Percentiles rank a stretch among this genome's conserved stretches.
These are phyloP conservation scores for Hypoxylon trugodes DNA, from an alignment of 495 filamentous ascomycete species.

Conservation along the genomic window DNA sequence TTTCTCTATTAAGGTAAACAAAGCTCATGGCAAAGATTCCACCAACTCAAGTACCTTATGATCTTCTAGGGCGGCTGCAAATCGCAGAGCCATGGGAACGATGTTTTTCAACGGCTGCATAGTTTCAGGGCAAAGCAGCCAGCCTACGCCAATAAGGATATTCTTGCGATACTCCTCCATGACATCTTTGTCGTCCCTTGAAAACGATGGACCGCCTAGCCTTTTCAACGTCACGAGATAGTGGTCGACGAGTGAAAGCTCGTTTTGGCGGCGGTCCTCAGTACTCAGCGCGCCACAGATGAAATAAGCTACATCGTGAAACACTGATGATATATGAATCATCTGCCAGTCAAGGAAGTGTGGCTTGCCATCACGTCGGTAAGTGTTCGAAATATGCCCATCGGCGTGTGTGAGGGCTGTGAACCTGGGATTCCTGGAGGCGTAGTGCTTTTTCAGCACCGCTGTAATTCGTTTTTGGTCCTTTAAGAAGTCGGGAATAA, in stretches of 20 bases:
- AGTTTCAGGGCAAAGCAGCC: conserved; percentile 21
- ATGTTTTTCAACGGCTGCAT: conserved; percentile 16
- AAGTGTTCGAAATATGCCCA: conserved; percentile 41
- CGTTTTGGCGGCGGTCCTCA: conserved; percentile 72
- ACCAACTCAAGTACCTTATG: conserved; percentile 18
- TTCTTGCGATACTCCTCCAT: conserved; percentile 33
- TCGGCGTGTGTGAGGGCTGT: conserved; percentile 41
- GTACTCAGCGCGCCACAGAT: conserved; percentile 52
- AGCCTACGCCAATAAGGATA: conserved; percentile 14
- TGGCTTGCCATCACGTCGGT: conserved; percentile 32
- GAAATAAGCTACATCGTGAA: conserved; percentile 44
- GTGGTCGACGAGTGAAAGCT: conserved; percentile 71
- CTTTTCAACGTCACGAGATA: conserved; percentile 55
- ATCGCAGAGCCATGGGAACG: conserved; percentile 12
- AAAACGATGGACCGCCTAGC: conserved; percentile 41
- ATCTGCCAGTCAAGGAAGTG: conserved; percentile 44
- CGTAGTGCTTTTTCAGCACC: conserved; percentile 37
- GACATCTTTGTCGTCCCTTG: conserved; percentile 36
- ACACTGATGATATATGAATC: conserved; percentile 42
- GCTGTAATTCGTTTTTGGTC: conserved; percentile 38
- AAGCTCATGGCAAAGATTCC: conserved; percentile 4
- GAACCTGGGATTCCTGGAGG: conserved; percentile 40
- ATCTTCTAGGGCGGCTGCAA: conserved; percentile 15
- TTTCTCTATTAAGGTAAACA: neutral
- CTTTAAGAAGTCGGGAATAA: conserved; percentile 35